Evolutionary conservation across 129 eudicot species (phyloP), one percentile per base, ranked within the genome.

Genomic region (Artemisia annua): DNA sequence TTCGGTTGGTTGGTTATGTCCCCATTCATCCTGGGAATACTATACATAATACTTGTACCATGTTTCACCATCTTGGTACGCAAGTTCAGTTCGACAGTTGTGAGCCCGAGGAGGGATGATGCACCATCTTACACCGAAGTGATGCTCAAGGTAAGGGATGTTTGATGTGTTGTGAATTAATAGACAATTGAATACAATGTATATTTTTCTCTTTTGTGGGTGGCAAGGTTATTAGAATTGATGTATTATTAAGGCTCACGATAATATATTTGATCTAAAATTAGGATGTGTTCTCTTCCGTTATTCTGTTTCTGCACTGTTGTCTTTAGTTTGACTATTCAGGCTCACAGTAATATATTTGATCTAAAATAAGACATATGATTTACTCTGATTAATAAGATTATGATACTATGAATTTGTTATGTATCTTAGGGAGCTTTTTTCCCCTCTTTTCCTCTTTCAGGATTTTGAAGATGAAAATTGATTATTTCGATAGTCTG

Each of bases 1-100:
- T 68, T 90, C 76, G 98, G 98, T 5, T 94, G 98, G 98, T 51
- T 90, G 53, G 85, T 87, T 63, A 87, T 91, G 67, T 85, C 84
- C 72, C 98, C 98, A 15, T 81, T 94, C 46, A 86, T 94, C 77
- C 28, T 90, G 67, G 93, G 68, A 4, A 20, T 49, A 28, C 78
- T 88, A 24, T 89, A 87, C 66, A 11, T 86, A 8, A 46, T 90
- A 56, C 76, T 85, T 11, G 78, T 90, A 70, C 98, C 98, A 2
- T 86, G 96, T 74, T 90, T 84, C 80, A 90, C 72, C 63, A 75
- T 87, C 73, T 79, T 94, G 83, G 93, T 88, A 16, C 80, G 75
- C 53, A 94, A 75, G 64, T 94, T 87, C 81, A 76, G 76, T 71
- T 1, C 81, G 30, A 75, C 32, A 11, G 81, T 88, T 20, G 15